Evolutionary conservation across 129 eudicot species (phyloP), one percentile per base, ranked within the genome.

Genomic region (Saposhnikovia divaricata): DNA sequence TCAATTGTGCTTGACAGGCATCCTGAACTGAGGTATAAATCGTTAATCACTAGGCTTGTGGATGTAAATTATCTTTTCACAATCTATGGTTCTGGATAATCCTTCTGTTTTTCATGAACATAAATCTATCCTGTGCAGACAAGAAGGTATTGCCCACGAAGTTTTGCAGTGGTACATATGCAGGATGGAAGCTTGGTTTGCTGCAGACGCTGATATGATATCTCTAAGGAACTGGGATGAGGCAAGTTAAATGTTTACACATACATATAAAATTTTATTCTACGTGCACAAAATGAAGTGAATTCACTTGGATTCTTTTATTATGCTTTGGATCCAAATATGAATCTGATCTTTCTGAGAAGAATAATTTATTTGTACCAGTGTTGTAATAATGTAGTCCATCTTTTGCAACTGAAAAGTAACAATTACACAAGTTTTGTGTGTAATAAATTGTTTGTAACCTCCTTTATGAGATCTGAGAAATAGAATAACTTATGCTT

Each of bases 121-220:
- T 74, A 11, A 45, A 53, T n/a, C 1, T 78, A 1, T 70, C 57
- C 81, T 39, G 5, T 80, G 78, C 83, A 95, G 99, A 79, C 97
- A 90, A 85, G 88, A 88, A 90, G 99, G 99, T 73, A 94, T 90
- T 73, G 94, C 97, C 2, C 85, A 89, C 71, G 96, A 95, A 89
- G 99, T 95, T 63, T 65, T 95, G 85, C 96, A 95, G 69, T 95
- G 99, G 99, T 95, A 89, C 90, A 85, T 95, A 38, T 92, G 97
- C 83, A 85, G 99, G 85, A 86, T 95, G 99, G 99, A 95, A 81
- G 99, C 99, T 48, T 95, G 99, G 99, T 95, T 95, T 83, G 99
- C 96, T 80, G 97, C 97, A 70, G 99, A 95, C 77, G 91, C 92
- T 48, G 97, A 92, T 85, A 90, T 90, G 96, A 92, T 95, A 77